These are phyloP conservation scores for Fusarium papillatum DNA, from an alignment of 2,329 filamentous ascomycete genomes.

Conservation along the genomic window DNA sequence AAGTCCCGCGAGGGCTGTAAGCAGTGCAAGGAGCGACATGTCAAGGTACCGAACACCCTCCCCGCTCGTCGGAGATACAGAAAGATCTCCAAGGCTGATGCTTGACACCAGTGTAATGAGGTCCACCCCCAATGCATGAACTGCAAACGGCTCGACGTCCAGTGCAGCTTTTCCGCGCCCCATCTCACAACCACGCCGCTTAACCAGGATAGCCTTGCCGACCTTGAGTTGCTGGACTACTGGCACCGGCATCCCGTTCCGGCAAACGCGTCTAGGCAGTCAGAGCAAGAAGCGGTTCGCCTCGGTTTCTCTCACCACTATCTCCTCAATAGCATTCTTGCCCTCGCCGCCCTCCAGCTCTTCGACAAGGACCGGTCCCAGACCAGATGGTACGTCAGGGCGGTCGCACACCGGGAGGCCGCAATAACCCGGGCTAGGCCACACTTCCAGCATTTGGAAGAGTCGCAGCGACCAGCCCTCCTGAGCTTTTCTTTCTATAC, in stretches of 20 bases:
- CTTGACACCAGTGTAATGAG: constrained; percentile 4
- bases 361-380: not conserved
- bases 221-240: constrained; percentile 10
- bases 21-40: constrained; percentile 12
- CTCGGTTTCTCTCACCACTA: constrained; percentile 12
- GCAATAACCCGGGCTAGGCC: constrained; percentile 7
- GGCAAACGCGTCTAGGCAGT: not conserved
- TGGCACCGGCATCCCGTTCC: not conserved
- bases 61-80: not conserved
- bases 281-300: not conserved
- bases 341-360: constrained; percentile 5
- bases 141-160: not conserved
- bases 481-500: not conserved
- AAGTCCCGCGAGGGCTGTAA: constrained; percentile 8
- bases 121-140: constrained; percentile 5
- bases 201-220: constrained; percentile 5
- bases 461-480: not conserved
- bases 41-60: not conserved
- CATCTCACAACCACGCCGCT: not conserved
- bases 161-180: not conserved
- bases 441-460: not conserved
- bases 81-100: not conserved
- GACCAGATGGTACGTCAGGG: not conserved
- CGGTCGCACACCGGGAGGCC: constrained; percentile 6
- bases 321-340: constrained; percentile 6